Conservation (phyloP, 2,329 filamentous ascomycete genomes). For the Trichoderma citrinoviride region DNA sequence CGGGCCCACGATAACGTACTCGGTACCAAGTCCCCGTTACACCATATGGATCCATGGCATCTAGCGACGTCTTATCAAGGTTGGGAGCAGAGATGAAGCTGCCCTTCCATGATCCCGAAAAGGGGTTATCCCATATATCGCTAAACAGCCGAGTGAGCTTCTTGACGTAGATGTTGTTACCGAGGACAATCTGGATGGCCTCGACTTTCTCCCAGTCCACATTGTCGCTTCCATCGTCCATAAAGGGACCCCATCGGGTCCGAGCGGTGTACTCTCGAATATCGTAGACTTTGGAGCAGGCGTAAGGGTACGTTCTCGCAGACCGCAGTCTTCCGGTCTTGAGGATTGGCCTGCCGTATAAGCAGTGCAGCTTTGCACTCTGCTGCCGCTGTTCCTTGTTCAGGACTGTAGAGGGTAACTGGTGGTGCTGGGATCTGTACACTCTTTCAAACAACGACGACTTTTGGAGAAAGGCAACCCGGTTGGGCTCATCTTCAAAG, state of each 20-base stretch:
- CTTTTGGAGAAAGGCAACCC: conserved; percentile 59
- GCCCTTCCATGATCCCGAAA: conserved; percentile 52
- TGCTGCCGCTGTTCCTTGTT: conserved; percentile 50
- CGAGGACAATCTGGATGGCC: conserved; percentile 67
- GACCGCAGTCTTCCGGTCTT: conserved; percentile 37
- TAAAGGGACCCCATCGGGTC: conserved; percentile 70
- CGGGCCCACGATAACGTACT: conserved; percentile 39
- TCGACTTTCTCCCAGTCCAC: conserved; percentile 83
- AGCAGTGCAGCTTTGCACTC: conserved; percentile 67
- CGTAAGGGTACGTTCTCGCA: conserved; percentile 54
- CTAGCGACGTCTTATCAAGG: conserved; percentile 43
- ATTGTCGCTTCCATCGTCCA: conserved; percentile 56
- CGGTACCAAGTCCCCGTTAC: conserved; percentile 70
- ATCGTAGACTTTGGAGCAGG: conserved; percentile 70
- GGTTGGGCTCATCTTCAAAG: conserved; percentile 49
- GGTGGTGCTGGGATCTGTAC: conserved; percentile 3
- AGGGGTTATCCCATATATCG: conserved; percentile 55
- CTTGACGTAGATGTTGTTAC: conserved; percentile 57
- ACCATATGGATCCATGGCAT: conserved; percentile 65
- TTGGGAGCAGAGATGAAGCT: conserved; percentile 44
- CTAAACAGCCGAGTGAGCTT: conserved; percentile 47
- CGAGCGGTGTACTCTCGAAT: conserved; percentile 62
- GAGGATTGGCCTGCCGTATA: conserved; percentile 62
- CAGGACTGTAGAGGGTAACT: background rate
- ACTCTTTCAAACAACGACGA: conserved; percentile 63